Conservation (phyloP, 2,329 filamentous ascomycete genomes). For the Aureobasidium leucospermi region DNA sequence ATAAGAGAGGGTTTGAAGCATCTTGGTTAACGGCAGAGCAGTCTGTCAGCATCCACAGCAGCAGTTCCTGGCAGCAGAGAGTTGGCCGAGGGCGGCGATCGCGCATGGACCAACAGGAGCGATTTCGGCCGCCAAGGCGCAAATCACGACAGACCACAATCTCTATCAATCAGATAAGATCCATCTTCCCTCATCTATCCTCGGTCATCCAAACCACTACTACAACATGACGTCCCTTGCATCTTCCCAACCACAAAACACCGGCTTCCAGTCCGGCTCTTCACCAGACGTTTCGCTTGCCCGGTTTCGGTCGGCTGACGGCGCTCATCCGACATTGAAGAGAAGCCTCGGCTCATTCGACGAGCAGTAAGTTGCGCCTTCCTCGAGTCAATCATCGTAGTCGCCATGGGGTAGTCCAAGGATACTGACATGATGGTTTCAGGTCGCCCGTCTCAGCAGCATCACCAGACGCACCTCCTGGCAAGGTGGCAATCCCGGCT, state of each 20-base stretch:
- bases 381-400: neutral
- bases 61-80: neutral
- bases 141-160: neutral
- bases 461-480: neutral
- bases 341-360: neutral
- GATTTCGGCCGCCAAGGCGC: constrained; percentile 7
- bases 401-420: neutral
- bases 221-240: neutral
- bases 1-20: neutral
- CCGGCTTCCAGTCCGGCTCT: neutral
- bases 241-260: neutral
- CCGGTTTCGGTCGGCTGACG: neutral
- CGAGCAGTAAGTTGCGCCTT: neutral
- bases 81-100: neutral
- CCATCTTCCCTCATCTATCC: neutral
- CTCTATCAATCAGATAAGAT: constrained; percentile 15
- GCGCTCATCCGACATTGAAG: neutral
- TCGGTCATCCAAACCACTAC: neutral
- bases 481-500: constrained; percentile 10
- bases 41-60: neutral
- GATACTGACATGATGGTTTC: neutral
- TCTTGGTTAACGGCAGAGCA: neutral
- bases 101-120: neutral
- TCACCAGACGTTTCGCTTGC: neutral
- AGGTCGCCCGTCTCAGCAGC: constrained; percentile 1